Base-by-base conservation (phyloP, 176 grass and related monocot genomes). In the Pontederia paniculata region DNA sequence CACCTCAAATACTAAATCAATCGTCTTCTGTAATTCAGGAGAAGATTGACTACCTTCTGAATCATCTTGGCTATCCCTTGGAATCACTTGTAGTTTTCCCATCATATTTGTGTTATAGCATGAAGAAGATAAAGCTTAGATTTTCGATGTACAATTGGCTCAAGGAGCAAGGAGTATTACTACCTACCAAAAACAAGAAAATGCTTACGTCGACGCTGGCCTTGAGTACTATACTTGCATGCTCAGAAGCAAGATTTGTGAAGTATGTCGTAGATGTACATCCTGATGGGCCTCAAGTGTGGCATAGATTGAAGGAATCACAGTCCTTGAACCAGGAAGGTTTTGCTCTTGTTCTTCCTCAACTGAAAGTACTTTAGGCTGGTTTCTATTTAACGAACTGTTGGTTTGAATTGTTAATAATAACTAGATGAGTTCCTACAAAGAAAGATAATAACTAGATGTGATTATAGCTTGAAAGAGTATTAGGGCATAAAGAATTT, bases 31-130 rank as follows among this genome's bases (percentile, higher is more conserved):
- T 63, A 42, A 73, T 86, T 37, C 45, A 47, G 42, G 62, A 67
- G 68, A 86, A 86, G 74, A 78, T 86, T 18, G 66, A 74, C 56
- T 81, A 74, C 69, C 74, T 86, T 52, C 46, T 77, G 31, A 71
- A 76, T 17, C 41, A 74, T 44, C 49, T 74, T 5, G 65, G 64
- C 42, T 86, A 71, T 70, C 51, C 73, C 44, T 44, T 81, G 44
- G 54, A 86, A 17, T 67, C 66, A 9, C 11, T 81, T 55, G 55
- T 58, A 61, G 64, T 16, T n/a, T 86, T 74, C 71, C 78, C 83
- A 19, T 14, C 28, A 14, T 70, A 67, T 46, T 60, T 81, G 55
- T 67, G 73, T 23, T 77, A 78, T 68, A 78, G 54, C 54, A 67
- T 77, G 70, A 74, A 78, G 58, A 81, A 77, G 71, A 70, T 72